Evolutionary conservation across 2,329 filamentous ascomycete genomes (phyloP).

Genomic region (Talaromyces sp.): DNA sequence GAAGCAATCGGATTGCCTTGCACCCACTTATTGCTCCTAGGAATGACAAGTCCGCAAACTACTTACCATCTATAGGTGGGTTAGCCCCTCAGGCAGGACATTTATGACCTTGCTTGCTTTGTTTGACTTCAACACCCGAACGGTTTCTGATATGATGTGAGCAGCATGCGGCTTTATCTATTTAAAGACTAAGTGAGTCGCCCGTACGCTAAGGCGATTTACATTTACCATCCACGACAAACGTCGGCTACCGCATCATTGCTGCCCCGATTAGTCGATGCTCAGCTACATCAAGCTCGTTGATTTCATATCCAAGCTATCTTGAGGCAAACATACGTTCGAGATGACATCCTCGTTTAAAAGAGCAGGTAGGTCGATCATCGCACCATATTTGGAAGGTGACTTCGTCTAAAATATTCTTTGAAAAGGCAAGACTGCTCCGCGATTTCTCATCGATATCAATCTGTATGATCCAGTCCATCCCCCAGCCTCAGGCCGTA

Average conservation of each 20-base stretch:
- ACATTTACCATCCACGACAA: background rate
- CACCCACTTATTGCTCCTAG: background rate
- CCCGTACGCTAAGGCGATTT: background rate
- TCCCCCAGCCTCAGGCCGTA: constrained; percentile 46
- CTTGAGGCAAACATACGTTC: background rate
- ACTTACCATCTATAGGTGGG: constrained; percentile 14
- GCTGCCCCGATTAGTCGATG: background rate
- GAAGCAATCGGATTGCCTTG: background rate
- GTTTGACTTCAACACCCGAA: background rate
- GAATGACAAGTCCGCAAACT: constrained; percentile 4
- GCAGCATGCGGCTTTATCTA: constrained; percentile 1
- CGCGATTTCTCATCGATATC: constrained; percentile 49
- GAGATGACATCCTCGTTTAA: constrained; percentile 29
- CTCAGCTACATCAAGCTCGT: background rate
- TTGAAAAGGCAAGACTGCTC: constrained; percentile 49
- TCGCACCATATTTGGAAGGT: constrained; percentile 25
- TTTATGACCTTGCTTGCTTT: constrained; percentile 12
- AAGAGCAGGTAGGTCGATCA: constrained; percentile 33
- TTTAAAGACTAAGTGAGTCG: background rate
- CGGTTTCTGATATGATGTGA: background rate
- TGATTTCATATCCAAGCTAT: background rate
- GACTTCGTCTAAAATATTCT: background rate
- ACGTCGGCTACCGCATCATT: background rate
- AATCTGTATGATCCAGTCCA: constrained; percentile 47
- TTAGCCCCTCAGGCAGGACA: constrained; percentile 17